phyloP scores from a whole-genome alignment of 2,329 filamentous ascomycete genomes.

The Neonectria punicea region DNA sequence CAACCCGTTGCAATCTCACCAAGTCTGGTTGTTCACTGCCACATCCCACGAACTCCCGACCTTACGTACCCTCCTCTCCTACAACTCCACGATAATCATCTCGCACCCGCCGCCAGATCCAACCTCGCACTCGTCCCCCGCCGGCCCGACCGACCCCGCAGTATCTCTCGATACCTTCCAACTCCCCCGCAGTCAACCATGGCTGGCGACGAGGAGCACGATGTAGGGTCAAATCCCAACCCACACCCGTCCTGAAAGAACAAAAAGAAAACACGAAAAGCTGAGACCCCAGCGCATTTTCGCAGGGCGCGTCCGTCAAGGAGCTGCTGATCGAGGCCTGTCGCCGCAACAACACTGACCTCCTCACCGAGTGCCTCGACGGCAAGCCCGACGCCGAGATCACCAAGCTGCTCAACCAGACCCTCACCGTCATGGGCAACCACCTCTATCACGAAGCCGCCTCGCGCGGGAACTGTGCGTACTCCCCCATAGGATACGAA shows the following conservation, averaged over 20 bases:
- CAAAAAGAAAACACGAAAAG: neutral
- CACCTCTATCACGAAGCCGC: slow-evolving; percentile 92
- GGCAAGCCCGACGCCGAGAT: slow-evolving; percentile 71
- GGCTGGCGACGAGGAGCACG: slow-evolving; percentile 50
- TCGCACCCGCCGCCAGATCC: neutral
- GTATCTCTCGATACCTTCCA: neutral
- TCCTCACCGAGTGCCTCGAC: slow-evolving; percentile 79
- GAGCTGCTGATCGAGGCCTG: slow-evolving; percentile 93
- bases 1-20: neutral
- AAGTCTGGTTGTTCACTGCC: slow-evolving; percentile 17
- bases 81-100: neutral
- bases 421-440: slow-evolving; percentile 87
- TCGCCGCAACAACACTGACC: slow-evolving; percentile 89
- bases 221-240: slow-evolving; percentile 39
- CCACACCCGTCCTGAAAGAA: neutral
- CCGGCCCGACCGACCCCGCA: neutral
- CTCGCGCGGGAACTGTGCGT: slow-evolving; percentile 83
- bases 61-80: neutral
- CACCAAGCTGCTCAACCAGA: slow-evolving; percentile 83
- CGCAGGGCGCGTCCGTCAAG: slow-evolving; percentile 82
- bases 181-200: slow-evolving; percentile 23
- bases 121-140: neutral
- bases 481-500: neutral
- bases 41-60: slow-evolving; percentile 7
- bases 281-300: slow-evolving; percentile 7